phyloP scores from a whole-genome alignment of 1,284 basidiomycete species.

The Cryptococcus sp. region DNA sequence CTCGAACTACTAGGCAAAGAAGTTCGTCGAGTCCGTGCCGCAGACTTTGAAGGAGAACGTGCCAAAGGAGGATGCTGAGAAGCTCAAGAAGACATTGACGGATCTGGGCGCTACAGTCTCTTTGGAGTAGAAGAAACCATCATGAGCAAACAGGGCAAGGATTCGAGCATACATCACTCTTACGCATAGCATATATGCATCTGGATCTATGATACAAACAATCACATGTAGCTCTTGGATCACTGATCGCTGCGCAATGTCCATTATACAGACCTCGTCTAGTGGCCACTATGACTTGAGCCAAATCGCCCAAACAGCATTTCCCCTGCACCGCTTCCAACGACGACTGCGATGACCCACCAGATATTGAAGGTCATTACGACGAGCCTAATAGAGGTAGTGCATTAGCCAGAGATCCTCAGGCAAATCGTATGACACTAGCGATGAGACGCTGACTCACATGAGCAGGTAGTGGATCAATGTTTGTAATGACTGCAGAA shows the following conservation, averaged over 20 bases:
- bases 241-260: no score
- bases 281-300: constrained; percentile 13
- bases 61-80: constrained; percentile 97
- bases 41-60: constrained; percentile 94
- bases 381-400: constrained; percentile 29
- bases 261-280: not conserved
- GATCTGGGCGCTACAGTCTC: constrained; percentile 84
- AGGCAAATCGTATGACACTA: not conserved
- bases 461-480: constrained; percentile 43
- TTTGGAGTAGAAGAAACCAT: constrained; percentile 51
- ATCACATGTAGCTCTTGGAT: no score
- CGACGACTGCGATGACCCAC: constrained; percentile 45
- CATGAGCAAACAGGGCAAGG: not conserved
- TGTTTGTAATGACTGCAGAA: constrained; percentile 35
- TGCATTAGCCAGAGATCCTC: not conserved
- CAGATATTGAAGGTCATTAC: constrained; percentile 53
- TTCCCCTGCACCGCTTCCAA: constrained; percentile 48
- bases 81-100: constrained; percentile 87
- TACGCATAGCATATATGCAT: not conserved
- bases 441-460: constrained; percentile 19
- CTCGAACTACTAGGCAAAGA: constrained; percentile 82
- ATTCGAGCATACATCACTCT: not conserved
- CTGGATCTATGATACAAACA: not conserved
- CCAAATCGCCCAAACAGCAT: constrained; percentile 42
- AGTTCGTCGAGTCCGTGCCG: constrained; percentile 96